Conservation (phyloP, 805 yeast species). For the Candida golubevii region DNA sequence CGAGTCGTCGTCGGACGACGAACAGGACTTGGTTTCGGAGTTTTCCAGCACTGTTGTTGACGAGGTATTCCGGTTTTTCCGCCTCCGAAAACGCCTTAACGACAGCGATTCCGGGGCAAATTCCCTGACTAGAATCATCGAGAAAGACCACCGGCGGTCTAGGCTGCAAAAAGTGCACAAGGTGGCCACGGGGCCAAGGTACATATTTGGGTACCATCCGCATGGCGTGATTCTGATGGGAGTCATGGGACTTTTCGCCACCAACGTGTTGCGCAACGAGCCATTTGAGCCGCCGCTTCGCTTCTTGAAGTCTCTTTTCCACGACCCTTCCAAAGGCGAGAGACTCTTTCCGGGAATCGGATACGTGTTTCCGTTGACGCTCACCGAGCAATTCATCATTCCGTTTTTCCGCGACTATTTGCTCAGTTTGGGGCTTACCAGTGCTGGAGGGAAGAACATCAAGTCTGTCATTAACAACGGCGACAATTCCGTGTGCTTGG, state of each 20-base stretch:
- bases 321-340: constrained; percentile 69
- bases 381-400: constrained; percentile 74
- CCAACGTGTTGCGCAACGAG: constrained; percentile 44
- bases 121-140: neutral
- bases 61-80: constrained; percentile 30
- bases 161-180: constrained; percentile 18
- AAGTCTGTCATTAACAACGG: constrained; percentile 54
- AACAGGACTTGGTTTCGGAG: constrained; percentile 40
- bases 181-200: constrained; percentile 59
- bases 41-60: constrained; percentile 34
- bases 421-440: constrained; percentile 73
- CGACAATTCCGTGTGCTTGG: constrained; percentile 78
- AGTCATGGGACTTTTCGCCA: constrained; percentile 76
- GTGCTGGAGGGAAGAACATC: constrained; percentile 76
- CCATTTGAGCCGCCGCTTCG: constrained; percentile 36
- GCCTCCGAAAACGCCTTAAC: constrained; percentile 36
- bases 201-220: constrained; percentile 92
- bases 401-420: constrained; percentile 89
- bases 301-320: constrained; percentile 34
- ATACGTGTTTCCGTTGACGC: constrained; percentile 68
- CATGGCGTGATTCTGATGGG: constrained; percentile 96
- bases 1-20: constrained; percentile 28
- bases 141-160: neutral
- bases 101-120: constrained; percentile 17
- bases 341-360: constrained; percentile 77